Base-by-base conservation (phyloP, 176 grass and related monocot species). In the Carex pumila region DNA sequence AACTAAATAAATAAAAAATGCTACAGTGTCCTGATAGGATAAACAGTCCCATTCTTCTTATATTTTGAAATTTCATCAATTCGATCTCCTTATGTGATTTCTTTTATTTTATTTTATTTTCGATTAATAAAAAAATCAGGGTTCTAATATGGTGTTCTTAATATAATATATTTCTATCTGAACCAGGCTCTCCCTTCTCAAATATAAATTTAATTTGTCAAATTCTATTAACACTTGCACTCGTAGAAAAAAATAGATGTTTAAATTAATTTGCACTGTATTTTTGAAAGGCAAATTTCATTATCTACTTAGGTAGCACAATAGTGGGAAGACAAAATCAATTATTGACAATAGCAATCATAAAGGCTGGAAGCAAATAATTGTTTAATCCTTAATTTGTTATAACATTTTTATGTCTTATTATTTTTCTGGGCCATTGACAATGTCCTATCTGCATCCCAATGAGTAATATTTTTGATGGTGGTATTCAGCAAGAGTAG, bases 301-400 rank as follows among this genome's bases (percentile, higher is more conserved):
- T 81, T 45, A 10, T 81, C 63, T 19, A 29, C 47, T 50, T 34
- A 91, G 92, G 67, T 98, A 92, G 95, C 92, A 98, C 76, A 98
- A 95, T 81, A 98, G 91, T 0, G 95, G 95, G 3, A 93, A 86
- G 85, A 86, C 92, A 7, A 98, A 89, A 91, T 11, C 75, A 8
- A 59, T 98, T 74, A 21, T 82, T 65, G 87, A 88, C 0, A 90
- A 88, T 36, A 88, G 91, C 50, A 85, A 89, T 75, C 84, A 34
- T 0, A 92, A 91, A 86, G 95, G 92, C 67, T 98, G 92, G 92
- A 98, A 90, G 85, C 93, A 95, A 79, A 95, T 98, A 82, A 81
- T 98, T 89, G 95, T 98, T 84, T 81, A 95, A 63, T 91, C 93
- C 79, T 34, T 34, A 94, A 86, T 15, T 53, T 21, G 19, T 47